Base-by-base conservation (phyloP, 805 yeast species). In the Metschnikowia reukaufii region DNA sequence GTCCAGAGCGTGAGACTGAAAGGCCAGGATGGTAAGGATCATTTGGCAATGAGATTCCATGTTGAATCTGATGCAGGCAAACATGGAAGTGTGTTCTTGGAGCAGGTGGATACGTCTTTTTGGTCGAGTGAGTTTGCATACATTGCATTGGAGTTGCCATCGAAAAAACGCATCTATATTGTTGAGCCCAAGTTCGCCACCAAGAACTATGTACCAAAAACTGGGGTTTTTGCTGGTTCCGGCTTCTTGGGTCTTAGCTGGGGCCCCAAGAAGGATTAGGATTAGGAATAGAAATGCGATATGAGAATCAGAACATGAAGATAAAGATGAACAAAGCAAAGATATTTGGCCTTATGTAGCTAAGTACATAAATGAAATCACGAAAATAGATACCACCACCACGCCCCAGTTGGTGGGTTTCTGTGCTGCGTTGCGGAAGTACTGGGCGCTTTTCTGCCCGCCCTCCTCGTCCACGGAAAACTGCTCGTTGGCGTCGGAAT, bases 191-290 rank as follows among this genome's bases (percentile, higher is more conserved):
- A 72, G 56, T 64, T 66, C 64, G 57, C 65, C 56, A 42, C 81
- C 67, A 66, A 72, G 40, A 72, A 60, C 62, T 77, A 57, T 67
- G 72, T 57, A 49, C 81, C 61, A 44, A 71, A 62, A 20, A 13
- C 51, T 3, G 51, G 56, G 2, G 57, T 21, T 49, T 49, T 51
- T 43, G 70, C 75, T 19, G 71, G 69, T 16, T 59, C 70, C 4
- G 91, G 92, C 1, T 85, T 88, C 60, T 70, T 88, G 49, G 96
- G 96, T 25, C 82, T 88, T 42, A 83, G 80, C 58, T 89, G 96
- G 96, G 96, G 96, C 1, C 87, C 91, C 33, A 83, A 78, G 63
- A 80, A 79, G 52, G 81, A 79, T 36, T 54, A 44, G 23, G 6
- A 47, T 17, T 12, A n/a, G n/a, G n/a, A n/a, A n/a, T n/a, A n/a